Percentiles rank a stretch among this genome's conserved stretches.
phyloP scores from a whole-genome alignment of 768 basidiomycete genomes.

The Macrolepiota dolichaula region DNA sequence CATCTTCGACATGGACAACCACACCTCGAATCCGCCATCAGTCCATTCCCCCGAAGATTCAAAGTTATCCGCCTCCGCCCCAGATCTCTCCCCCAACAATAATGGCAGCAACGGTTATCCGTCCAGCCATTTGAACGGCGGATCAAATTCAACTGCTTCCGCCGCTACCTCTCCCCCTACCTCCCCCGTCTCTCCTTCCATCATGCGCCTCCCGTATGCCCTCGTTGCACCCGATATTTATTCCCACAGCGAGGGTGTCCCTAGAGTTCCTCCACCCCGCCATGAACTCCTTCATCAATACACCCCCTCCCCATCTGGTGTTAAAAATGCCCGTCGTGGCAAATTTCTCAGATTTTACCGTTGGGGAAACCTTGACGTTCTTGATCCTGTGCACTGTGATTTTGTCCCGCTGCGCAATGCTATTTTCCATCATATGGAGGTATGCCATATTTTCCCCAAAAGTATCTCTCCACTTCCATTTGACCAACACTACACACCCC shows the following conservation, averaged over 20 bases:
- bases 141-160: slow-evolving; percentile 30
- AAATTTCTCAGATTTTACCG: slow-evolving; percentile 73
- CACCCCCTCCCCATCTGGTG: slow-evolving; percentile 51
- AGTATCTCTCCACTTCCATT: slow-evolving; percentile 17
- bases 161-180: slow-evolving; percentile 57
- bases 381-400: slow-evolving; percentile 78
- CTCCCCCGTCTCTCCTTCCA: slow-evolving; percentile 58
- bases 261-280: slow-evolving; percentile 52
- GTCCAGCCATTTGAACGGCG: slow-evolving; percentile 42
- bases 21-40: slow-evolving; percentile 24
- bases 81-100: slow-evolving; percentile 52
- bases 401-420: slow-evolving; percentile 74
- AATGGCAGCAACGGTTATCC: slow-evolving; percentile 29
- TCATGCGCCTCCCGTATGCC: slow-evolving; percentile 76
- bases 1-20: slow-evolving; percentile 77
- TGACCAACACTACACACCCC: slow-evolving; percentile 12
- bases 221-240: slow-evolving; percentile 82
- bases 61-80: slow-evolving; percentile 19
- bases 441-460: slow-evolving; percentile 32
- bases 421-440: slow-evolving; percentile 88
- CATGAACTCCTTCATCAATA: slow-evolving; percentile 75
- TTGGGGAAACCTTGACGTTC: slow-evolving; percentile 81
- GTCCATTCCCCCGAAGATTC: slow-evolving; percentile 5
- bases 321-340: slow-evolving; percentile 49
- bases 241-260: slow-evolving; percentile 80